Percentiles rank a stretch among this genome's conserved stretches.
These are phyloP conservation scores for Funneliformis caledonium DNA, from an alignment of 371 early-diverging fungal genomes.

Conservation along the genomic window DNA sequence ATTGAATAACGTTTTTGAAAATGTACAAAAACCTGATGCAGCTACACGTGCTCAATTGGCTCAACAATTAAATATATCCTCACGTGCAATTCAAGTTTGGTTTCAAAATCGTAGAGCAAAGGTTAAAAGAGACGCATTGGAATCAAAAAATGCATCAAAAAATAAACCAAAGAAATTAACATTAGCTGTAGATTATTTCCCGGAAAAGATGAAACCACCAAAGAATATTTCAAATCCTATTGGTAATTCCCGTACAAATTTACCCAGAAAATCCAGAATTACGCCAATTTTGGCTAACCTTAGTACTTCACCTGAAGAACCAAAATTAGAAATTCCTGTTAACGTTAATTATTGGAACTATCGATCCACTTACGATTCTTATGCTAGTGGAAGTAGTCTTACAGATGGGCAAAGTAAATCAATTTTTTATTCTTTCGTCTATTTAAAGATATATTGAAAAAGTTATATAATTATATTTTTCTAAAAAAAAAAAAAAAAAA, in stretches of 20 bases:
- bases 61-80: constrained; percentile 78
- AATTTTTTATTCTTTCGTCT: background rate
- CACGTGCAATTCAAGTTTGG: constrained; percentile 93
- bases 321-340: background rate
- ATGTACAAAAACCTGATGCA: constrained; percentile 73
- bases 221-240: background rate
- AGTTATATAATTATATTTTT: background rate
- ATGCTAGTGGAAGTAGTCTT: background rate
- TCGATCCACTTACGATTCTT: background rate
- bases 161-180: constrained; percentile 30
- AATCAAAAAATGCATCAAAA: constrained; percentile 32
- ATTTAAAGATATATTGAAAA: background rate
- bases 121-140: constrained; percentile 31
- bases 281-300: background rate
- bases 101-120: constrained; percentile 89
- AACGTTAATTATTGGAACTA: constrained; percentile 28
- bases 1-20: constrained; percentile 63
- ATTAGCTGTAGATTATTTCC: constrained; percentile 4
- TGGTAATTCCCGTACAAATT: no score
- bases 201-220: background rate
- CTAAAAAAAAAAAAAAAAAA: background rate
- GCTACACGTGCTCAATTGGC: constrained; percentile 75
- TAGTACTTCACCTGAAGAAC: background rate
- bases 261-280: background rate
- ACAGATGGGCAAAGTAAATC: background rate